phyloP scores from a whole-genome alignment of 805 yeast genomes.

The Spencermartinsiella europaea region DNA sequence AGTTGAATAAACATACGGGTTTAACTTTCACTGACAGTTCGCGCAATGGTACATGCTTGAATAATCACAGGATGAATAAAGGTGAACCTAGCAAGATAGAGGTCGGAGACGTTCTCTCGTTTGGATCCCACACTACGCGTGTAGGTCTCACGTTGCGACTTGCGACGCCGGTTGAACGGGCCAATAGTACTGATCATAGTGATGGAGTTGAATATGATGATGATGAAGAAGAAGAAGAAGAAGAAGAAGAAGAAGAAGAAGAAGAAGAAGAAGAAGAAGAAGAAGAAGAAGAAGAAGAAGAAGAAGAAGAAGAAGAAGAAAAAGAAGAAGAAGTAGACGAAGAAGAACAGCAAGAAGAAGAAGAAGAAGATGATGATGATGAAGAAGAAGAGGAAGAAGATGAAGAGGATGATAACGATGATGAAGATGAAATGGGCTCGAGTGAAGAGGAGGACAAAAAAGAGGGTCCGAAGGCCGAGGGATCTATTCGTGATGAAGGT shows the following conservation, averaged over 20 bases:
- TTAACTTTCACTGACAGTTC: background rate
- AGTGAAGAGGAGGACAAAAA: background rate
- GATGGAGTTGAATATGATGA: too few relatives aligned
- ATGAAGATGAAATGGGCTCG: background rate
- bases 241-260: too few relatives aligned
- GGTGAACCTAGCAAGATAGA: background rate
- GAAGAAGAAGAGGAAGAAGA: conserved; percentile 5
- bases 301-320: background rate
- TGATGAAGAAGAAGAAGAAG: too few relatives aligned
- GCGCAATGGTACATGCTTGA: background rate
- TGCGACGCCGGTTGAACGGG: background rate
- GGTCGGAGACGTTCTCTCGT: background rate
- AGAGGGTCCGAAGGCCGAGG: background rate
- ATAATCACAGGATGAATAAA: background rate
- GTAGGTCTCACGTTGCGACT: background rate
- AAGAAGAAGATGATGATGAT: background rate
- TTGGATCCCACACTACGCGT: background rate
- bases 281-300: background rate
- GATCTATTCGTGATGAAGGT: background rate
- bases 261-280: conserved; percentile 1
- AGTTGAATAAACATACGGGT: background rate
- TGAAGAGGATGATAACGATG: background rate
- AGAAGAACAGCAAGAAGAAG: conserved; percentile 1
- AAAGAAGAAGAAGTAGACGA: too few relatives aligned
- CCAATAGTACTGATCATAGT: too few relatives aligned